Base-by-base conservation (phyloP, 2,329 filamentous ascomycete species). In the Stagonosporopsis cucurbitacearum region DNA sequence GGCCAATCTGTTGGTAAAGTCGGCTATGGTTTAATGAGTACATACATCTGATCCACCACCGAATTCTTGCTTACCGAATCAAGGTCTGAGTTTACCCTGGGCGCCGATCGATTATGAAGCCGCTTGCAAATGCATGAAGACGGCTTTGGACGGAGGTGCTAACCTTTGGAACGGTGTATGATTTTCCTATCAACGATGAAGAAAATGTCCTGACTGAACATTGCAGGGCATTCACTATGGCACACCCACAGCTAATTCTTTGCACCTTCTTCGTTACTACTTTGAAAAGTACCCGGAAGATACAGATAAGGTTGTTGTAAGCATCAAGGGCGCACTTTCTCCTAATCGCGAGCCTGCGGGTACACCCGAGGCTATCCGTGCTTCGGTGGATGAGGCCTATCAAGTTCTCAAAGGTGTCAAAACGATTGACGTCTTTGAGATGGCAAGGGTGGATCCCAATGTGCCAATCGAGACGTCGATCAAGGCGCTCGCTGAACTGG, bases 221-320 rank as follows among this genome's bases (percentile, higher is more conserved):
- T 6, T n/a, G 2, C 19, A 49, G 46, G 36, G 46, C 20, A 49
- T 49, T 6, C 46, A 49, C 49, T 82, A 82, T 62, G 80, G 80
- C 20, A 69, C 74, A 1, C 72, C 77, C 1, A 72, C 79, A 33
- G 70, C 69, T 57, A 83, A 81, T 66, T 78, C 75, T 12, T 72
- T 83, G 0, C 77, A 80, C 26, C 69, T 84, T 4, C 72, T 84
- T 25, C 76, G 78, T 23, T 76, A 77, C 41, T 83, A 83, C 66
- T 84, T 83, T 60, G 74, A 74, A 30, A 77, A 80, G 59, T 80
- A 83, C 58, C 81, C 81, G 7, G 75, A 76, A 26, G 80, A 83
- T 62, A 79, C 78, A 0, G 67, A 75, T 20, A 81, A 81, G 57
- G 76, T 83, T 7, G 76, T 81, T 6, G 58, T 84, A 13, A 78